A percentile compares a stretch with the other conserved stretches of the same genome.
phyloP scores from a whole-genome alignment of 352 stramenopile genomes.

The Globisporangium nunn region DNA sequence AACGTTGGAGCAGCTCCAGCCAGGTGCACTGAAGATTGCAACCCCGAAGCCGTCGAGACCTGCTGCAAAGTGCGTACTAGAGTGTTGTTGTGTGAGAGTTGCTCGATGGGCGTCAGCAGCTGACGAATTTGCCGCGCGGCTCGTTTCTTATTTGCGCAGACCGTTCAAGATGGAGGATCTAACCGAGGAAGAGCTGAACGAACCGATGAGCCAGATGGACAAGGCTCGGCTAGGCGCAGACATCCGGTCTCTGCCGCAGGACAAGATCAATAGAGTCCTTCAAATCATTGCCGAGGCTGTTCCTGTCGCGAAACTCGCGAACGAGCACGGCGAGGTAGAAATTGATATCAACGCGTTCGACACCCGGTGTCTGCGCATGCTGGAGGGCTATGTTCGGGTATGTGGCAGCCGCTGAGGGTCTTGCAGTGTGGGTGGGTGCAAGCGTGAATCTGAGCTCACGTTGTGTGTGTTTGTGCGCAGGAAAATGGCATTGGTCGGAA shows the following conservation, averaged over 20 bases:
- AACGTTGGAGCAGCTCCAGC: slow-evolving; percentile 77
- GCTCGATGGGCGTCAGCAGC: not conserved
- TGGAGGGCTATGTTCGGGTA: slow-evolving; percentile 87
- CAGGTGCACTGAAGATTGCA: slow-evolving; percentile 29
- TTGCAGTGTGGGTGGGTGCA: slow-evolving; percentile 11
- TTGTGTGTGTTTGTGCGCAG: slow-evolving; percentile 22
- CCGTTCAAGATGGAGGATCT: slow-evolving; percentile 87
- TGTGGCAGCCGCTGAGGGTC: slow-evolving; percentile 13
- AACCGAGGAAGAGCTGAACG: slow-evolving; percentile 82
- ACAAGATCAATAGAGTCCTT: slow-evolving; percentile 86
- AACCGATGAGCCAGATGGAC: slow-evolving; percentile 81
- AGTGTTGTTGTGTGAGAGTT: not conserved
- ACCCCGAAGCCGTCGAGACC: slow-evolving; percentile 43
- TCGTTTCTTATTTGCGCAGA: slow-evolving; percentile 20
- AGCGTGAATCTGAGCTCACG: slow-evolving; percentile 12
- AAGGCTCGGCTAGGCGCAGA: slow-evolving; percentile 77
- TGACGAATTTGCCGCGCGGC: not conserved
- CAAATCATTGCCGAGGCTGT: slow-evolving; percentile 86
- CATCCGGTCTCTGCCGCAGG: slow-evolving; percentile 72
- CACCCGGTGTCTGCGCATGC: slow-evolving; percentile 79
- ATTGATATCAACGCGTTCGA: slow-evolving; percentile 88
- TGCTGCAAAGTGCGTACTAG: slow-evolving; percentile 40
- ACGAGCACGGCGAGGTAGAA: slow-evolving; percentile 84
- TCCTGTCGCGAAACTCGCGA: slow-evolving; percentile 74
- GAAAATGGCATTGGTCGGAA: slow-evolving; percentile 86